Base-by-base conservation (phyloP, 257 asterid genomes). In the Mentha longifolia region DNA sequence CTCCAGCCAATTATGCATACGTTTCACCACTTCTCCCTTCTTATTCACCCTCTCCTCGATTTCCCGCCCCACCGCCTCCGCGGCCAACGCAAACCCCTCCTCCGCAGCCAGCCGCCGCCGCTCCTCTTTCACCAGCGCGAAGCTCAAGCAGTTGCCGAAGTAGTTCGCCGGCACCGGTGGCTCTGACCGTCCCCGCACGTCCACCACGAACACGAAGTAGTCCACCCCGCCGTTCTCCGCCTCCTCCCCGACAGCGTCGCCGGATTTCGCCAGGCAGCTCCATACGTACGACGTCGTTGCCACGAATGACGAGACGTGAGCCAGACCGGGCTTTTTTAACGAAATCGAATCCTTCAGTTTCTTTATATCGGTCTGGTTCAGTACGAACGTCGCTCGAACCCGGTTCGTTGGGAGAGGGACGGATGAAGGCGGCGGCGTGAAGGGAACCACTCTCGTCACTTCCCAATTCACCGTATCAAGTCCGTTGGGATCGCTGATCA, bases 111-210 rank as follows among this genome's bases (percentile, higher is more conserved):
- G 42, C 43, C 47, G 56, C 5, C 42, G 6, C 2, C 66, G 80
- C 68, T 12, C 52, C 3, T 68, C 8, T 45, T 7, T 56, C 9
- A 77, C 77, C 51, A 7, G 16, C 7, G 84, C 87, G 15, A 30
- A 64, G 13, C 80, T 62, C 12, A 87, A 35, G 49, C 87, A 87
- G 52, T 87, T 87, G 6, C 91, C 90, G 17, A 85, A 75, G 70
- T 83, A 87, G 41, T 39, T 67, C 3, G 46, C 71, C 0, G 93
- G 86, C 1, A 83, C 75, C 0, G 80, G 75, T 2, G 79, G 82
- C 7, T 61, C 71, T 12, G 17, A 6, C 25, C 88, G 74, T 2
- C 55, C 66, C 37, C 85, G 56, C 2, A 72, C 76, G 2, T 85
- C 89, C 0, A 76, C 87, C 11, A 79, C 66, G 63, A 85, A 77